These are phyloP conservation scores for Lentinula boryana DNA, from an alignment of 768 basidiomycete species.

Conservation along the genomic window DNA sequence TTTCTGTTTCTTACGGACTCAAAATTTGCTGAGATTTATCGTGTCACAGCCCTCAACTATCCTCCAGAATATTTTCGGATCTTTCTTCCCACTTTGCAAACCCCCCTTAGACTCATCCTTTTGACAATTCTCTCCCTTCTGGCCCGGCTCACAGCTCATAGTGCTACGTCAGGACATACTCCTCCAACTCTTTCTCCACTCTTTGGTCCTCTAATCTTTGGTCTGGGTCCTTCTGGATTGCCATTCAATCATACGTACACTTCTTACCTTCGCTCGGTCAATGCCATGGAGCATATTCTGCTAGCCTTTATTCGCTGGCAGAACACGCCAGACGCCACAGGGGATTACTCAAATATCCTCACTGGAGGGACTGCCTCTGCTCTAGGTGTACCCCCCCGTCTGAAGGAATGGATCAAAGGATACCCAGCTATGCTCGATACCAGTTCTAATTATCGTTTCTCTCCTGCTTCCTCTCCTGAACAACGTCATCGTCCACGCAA, in stretches of 20 bases:
- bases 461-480: slow-evolving; percentile 10
- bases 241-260: slow-evolving; percentile 52
- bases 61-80: slow-evolving; percentile 67
- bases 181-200: slow-evolving; percentile 86
- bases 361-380: slow-evolving; percentile 44
- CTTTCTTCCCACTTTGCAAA: slow-evolving; percentile 51
- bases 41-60: slow-evolving; percentile 49
- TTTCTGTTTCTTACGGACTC: slow-evolving; percentile 16
- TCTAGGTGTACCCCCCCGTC: slow-evolving; percentile 73
- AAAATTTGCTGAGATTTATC: slow-evolving; percentile 7
- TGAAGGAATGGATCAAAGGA: slow-evolving; percentile 87
- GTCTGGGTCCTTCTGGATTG: slow-evolving; percentile 33
- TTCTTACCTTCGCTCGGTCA: slow-evolving; percentile 73
- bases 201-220: slow-evolving; percentile 87
- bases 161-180: slow-evolving; percentile 81
- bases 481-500: slow-evolving; percentile 53
- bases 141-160: slow-evolving; percentile 77
- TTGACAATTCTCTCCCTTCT: slow-evolving; percentile 75
- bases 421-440: slow-evolving; percentile 77
- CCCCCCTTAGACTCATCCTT: slow-evolving; percentile 53
- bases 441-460: slow-evolving; percentile 29
- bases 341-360: slow-evolving; percentile 21
- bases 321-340: slow-evolving; percentile 41
- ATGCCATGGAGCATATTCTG: slow-evolving; percentile 91
- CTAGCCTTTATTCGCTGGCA: slow-evolving; percentile 86